Percentiles rank a stretch among this genome's conserved stretches.
Evolutionary conservation across 768 basidiomycete species (phyloP).

Genomic region (Jaapia argillacea): DNA sequence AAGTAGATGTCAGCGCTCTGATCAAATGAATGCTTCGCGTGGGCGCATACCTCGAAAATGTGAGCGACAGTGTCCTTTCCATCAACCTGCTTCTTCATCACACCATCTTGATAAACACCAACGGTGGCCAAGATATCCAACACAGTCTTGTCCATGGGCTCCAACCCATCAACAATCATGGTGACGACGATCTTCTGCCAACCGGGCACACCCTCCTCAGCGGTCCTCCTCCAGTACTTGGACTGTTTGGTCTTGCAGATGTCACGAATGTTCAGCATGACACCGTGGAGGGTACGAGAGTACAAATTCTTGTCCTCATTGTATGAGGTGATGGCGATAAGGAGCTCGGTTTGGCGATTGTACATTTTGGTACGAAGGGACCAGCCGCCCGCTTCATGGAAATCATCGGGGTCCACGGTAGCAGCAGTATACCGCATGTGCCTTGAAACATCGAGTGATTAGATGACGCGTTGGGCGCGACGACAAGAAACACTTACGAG

Average conservation of each 20-base stretch:
- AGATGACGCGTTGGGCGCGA: not conserved
- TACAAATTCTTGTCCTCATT: constrained; percentile 92
- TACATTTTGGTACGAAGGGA: constrained; percentile 78
- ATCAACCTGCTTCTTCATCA: constrained; percentile 90
- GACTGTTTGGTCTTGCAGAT: constrained; percentile 95
- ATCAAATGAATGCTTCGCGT: constrained; percentile 2
- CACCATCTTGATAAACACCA: constrained; percentile 89
- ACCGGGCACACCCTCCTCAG: constrained; percentile 74
- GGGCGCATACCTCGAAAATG: constrained; percentile 72
- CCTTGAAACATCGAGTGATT: constrained; percentile 21
- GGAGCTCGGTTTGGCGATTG: constrained; percentile 82
- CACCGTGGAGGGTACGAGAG: constrained; percentile 84
- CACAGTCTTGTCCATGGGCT: constrained; percentile 92
- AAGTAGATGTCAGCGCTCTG: not conserved
- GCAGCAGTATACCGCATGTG: constrained; percentile 95
- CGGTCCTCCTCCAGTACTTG: constrained; percentile 79
- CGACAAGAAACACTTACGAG: constrained; percentile 51
- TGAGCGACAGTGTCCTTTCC: constrained; percentile 86
- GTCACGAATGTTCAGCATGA: constrained; percentile 97
- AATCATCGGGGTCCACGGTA: constrained; percentile 87
- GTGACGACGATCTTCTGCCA: constrained; percentile 92
- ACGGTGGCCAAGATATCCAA: constrained; percentile 83
- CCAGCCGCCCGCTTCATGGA: constrained; percentile 70
- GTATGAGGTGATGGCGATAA: constrained; percentile 92
- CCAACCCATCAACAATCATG: constrained; percentile 87